Percentiles rank a stretch among this genome's conserved stretches.
These are phyloP conservation scores for Uronychia binucleata DNA, from an alignment of 73 alveolate species.

Conservation along the genomic window DNA sequence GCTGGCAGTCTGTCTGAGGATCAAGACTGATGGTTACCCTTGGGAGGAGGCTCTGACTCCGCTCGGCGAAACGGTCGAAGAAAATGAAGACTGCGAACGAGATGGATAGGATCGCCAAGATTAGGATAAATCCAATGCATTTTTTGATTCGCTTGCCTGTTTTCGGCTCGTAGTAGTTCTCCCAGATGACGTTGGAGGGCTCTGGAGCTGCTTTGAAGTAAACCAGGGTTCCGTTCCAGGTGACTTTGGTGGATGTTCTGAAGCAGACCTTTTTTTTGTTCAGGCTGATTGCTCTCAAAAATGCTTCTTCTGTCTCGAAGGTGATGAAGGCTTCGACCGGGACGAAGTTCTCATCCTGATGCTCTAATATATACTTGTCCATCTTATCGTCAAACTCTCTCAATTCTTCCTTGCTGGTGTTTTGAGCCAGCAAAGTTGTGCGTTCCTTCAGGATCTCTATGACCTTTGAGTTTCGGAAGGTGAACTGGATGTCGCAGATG, in stretches of 20 bases:
- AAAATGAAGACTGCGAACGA: conserved; percentile 15
- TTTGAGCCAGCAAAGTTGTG: not conserved
- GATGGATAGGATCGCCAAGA: not conserved
- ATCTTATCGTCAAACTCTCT: conserved; percentile 4
- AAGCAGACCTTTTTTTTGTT: not conserved
- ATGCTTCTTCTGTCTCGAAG: conserved; percentile 51
- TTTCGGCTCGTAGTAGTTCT: conserved; percentile 39
- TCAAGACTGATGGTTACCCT: not conserved
- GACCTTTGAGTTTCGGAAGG: not conserved
- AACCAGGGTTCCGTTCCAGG: conserved; percentile 52
- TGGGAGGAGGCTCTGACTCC: not conserved
- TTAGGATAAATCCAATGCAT: not conserved
- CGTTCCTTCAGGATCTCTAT: not conserved
- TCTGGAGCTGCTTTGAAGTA: conserved; percentile 77
- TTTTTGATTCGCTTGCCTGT: conserved; percentile 46
- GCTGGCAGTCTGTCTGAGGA: not conserved
- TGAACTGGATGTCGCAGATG: not conserved
- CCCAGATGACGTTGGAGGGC: conserved; percentile 91
- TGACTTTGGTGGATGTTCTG: not conserved
- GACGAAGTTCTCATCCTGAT: not conserved
- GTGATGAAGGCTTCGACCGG: conserved; percentile 49
- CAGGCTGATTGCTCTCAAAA: conserved; percentile 8
- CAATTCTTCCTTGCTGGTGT: not conserved
- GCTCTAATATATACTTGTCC: not conserved
- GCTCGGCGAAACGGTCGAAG: conserved; percentile 2